Evolutionary conservation across 139 green algal genomes (phyloP), one percentile per base, ranked within the genome.

Genomic region (Yamagishiella unicocca): DNA sequence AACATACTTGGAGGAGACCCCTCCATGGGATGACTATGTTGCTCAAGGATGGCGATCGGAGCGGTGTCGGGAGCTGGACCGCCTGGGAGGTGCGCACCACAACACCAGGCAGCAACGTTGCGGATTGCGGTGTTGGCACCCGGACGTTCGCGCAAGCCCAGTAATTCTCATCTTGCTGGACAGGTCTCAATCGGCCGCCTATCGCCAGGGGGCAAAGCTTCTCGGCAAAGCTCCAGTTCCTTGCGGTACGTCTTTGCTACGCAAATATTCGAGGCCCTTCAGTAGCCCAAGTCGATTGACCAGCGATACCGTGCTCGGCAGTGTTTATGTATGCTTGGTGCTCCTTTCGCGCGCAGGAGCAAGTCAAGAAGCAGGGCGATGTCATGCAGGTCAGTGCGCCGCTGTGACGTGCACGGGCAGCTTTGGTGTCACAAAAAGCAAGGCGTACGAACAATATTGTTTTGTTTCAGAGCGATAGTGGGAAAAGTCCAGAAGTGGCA

Each of bases 301-400:
- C 22, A 45, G 50, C 50, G 50, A 58, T 58, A 25, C 43, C 22
- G 66, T 45, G 22, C n/a, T 46, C 10, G 22, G 35, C 43, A 46
- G 66, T 31, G 21, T 46, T 45, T 73, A 46, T 74, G 35, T 10
- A 74, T 14, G 25, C 33, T 46, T 46, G 12, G 12, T 58, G 50
- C 12, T 17, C 50, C 33, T 42, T 46, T n/a, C n/a, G n/a, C 14
- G 40, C 29, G 29, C 79, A 85, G 79, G 82, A 81, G 14, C 35
- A 58, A 71, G 67, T 87, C 2, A 87, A 87, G 35, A 61, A 62
- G 29, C 82, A 87, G 37, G 82, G 82, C 24, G 82, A 87, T 87
- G 82, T 81, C 33, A 87, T 87, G 82, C 82, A 87, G 80, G 78
- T 76, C n/a, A 1, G 76, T 45, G 27, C 35, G 53, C 27, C 21